Evolutionary conservation across 208 protist species (phyloP), one percentile per base, ranked within the genome.

Genomic region (Strigomonas culicis): DNA sequence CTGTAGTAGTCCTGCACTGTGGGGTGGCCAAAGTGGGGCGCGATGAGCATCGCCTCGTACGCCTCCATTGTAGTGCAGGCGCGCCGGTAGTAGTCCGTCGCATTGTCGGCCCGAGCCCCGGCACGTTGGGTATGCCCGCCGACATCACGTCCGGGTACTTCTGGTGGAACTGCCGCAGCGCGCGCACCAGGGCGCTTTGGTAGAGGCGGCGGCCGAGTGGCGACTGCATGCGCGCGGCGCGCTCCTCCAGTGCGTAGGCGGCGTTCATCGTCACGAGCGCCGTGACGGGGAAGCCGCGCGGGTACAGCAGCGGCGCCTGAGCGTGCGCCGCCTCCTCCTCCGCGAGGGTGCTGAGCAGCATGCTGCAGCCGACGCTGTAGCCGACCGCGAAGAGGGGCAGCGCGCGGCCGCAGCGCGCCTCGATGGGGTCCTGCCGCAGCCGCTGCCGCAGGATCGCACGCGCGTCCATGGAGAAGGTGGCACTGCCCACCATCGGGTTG

Each of bases 381-480:
- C 86, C 80, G 25, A 88, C 32, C 28, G 75, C 59, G 27, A 80
- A 69, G 13, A 88, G 7, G 0, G 82, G 75, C 57, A 80, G 43
- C 47, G 60, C 53, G 8, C 19, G 43, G 3, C 70, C 77, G 53
- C 72, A 80, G 34, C 44, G 39, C 27, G 34, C 63, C n/a, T 58
- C 30, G 19, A 82, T 47, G 17, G 53, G 28, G 8, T 72, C 64
- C 0, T 22, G 28, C 4, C 27, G 49, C 21, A 86, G 64, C 43
- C 70, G 64, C 70, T 68, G 24, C 4, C 59, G 59, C 59, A 86
- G 51, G 17, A 72, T 39, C 47, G 63, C 52, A 15, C 75, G 72
- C 0, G 75, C 44, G 65, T 88, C 78, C 4, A 51, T 44, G 1
- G 86, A 86, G 59, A 79, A 81, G 39, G 70, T 78, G n/a, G 66